Conservation (phyloP, 208 protist genomes). For the Leptomonas pyrrhocoris region DNA sequence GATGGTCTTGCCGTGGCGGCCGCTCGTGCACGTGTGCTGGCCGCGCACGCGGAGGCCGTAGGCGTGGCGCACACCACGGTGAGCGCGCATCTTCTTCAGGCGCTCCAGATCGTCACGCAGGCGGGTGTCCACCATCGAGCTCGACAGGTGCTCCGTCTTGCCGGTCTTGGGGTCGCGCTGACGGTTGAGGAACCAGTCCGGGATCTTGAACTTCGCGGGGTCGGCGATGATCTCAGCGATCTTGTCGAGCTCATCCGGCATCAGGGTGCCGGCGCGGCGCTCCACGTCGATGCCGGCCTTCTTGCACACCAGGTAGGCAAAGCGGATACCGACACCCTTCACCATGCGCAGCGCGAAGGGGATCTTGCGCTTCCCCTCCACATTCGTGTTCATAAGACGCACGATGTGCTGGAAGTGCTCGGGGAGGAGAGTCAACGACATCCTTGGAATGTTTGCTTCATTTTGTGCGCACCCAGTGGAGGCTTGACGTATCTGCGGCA, state of each 20-base stretch:
- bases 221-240: constrained; percentile 98
- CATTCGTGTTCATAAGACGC: no score
- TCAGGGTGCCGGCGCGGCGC: constrained; percentile 95
- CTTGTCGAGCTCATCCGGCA: constrained; percentile 96
- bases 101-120: constrained; percentile 99
- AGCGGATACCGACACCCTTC: constrained; percentile 99
- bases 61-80: no score
- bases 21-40: constrained; percentile 99
- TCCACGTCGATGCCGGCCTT: constrained; percentile 98
- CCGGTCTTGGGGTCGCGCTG: constrained; percentile 98
- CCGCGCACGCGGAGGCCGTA: constrained; percentile 99
- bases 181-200: constrained; percentile 99
- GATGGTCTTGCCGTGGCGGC: constrained; percentile 95
- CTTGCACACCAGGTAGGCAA: constrained; percentile 98
- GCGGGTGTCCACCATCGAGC: constrained; percentile 97
- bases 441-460: no score
- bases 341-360: constrained; percentile 97
- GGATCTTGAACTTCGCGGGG: constrained; percentile 99
- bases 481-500: background rate
- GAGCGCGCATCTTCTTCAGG: constrained; percentile 99
- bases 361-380: constrained; percentile 98
- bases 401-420: no score
- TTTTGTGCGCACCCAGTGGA: no score
- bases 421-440: no score
- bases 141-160: constrained; percentile 97